Percentiles rank a stretch among this genome's conserved stretches.
These are phyloP conservation scores for Phyllostachys edulis DNA, from an alignment of 176 grass and related monocot species.

Conservation along the genomic window DNA sequence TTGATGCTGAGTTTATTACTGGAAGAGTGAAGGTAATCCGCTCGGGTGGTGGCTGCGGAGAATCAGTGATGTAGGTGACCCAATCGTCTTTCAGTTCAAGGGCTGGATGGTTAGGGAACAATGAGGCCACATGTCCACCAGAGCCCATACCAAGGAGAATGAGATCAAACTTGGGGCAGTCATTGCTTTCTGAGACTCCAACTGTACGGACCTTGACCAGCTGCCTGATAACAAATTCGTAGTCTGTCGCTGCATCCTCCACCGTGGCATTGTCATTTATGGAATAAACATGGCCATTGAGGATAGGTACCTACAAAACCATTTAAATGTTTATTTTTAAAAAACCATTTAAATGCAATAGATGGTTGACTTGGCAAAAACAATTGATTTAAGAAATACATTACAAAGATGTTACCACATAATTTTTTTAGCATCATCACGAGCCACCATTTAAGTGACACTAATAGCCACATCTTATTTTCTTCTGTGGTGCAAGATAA, in stretches of 20 bases:
- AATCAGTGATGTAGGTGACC: conserved; percentile 85
- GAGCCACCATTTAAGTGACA: background rate
- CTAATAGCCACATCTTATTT: background rate
- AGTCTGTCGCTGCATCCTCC: conserved; percentile 65
- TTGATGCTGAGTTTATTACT: conserved; percentile 89
- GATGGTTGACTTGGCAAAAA: conserved; percentile 6
- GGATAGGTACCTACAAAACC: conserved; percentile 58
- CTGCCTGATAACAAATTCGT: conserved; percentile 86
- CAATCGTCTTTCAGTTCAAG: conserved; percentile 67
- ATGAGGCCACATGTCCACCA: conserved; percentile 78
- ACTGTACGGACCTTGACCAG: conserved; percentile 70
- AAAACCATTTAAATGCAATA: background rate
- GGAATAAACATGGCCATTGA: conserved; percentile 68
- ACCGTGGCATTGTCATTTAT: conserved; percentile 81
- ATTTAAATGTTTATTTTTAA: background rate
- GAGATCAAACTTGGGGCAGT: conserved; percentile 86
- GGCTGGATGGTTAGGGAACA: conserved; percentile 66
- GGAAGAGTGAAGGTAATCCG: conserved; percentile 90
- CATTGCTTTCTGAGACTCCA: conserved; percentile 64
- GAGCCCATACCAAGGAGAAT: conserved; percentile 68
- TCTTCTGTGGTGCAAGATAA: conserved; percentile 15
- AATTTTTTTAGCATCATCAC: background rate
- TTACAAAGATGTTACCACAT: background rate
- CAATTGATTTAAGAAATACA: background rate
- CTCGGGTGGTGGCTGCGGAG: conserved; percentile 70